These are phyloP conservation scores for Houttuynia cordata DNA, from an alignment of 164 flowering plant genomes.

Conservation along the genomic window DNA sequence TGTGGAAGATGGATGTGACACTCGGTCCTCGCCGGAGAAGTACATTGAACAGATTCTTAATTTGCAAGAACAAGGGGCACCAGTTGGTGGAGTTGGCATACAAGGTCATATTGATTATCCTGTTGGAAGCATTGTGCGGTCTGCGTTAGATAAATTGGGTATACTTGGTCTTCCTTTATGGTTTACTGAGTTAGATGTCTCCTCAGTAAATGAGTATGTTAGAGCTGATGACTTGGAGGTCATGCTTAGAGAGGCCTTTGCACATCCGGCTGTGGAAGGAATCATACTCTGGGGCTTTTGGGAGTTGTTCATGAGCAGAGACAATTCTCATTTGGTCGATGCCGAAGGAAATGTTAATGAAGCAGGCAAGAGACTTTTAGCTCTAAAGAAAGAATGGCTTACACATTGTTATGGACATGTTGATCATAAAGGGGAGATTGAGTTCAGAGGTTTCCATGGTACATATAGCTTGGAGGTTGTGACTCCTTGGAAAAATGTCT, in stretches of 20 bases:
- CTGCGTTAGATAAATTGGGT: conserved; percentile 66
- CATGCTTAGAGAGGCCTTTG: conserved; percentile 79
- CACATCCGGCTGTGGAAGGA: conserved; percentile 89
- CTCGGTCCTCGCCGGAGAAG: conserved; percentile 66
- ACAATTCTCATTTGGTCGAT: conserved; percentile 57
- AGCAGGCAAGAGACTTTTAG: conserved; percentile 62
- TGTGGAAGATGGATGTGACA: conserved; percentile 74
- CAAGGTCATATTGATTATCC: conserved; percentile 89
- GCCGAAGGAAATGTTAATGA: conserved; percentile 83
- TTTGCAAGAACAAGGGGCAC: conserved; percentile 77
- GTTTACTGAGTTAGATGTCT: conserved; percentile 91
- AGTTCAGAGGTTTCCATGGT: conserved; percentile 78
- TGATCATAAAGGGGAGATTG: conserved; percentile 43
- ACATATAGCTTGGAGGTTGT: conserved; percentile 39
- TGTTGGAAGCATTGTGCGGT: conserved; percentile 58
- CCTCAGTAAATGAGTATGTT: conserved; percentile 62
- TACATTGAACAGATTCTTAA: conserved; percentile 63
- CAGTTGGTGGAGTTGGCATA: conserved; percentile 82
- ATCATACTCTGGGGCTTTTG: conserved; percentile 94
- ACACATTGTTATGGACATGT: conserved; percentile 47
- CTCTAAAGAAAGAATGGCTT: conserved; percentile 69
- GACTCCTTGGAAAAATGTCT: conserved; percentile 18
- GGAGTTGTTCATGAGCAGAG: conserved; percentile 89
- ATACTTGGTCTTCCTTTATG: conserved; percentile 85
- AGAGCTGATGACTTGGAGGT: conserved; percentile 94